phyloP scores from a whole-genome alignment of 1,284 basidiomycete genomes.

The Cutaneotrichosporon sp. region DNA sequence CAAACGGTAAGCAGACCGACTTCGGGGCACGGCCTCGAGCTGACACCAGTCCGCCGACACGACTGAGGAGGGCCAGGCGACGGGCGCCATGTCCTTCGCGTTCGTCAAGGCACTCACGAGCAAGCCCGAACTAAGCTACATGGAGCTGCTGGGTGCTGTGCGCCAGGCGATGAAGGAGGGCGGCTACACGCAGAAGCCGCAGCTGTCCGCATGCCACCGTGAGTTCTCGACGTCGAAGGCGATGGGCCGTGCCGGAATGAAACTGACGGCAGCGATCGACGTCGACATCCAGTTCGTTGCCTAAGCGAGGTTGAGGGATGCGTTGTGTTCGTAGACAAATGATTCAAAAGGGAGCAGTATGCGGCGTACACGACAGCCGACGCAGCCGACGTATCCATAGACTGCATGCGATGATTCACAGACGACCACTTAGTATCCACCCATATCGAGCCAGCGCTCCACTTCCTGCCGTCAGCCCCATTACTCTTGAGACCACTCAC shows the following conservation, averaged over 20 bases:
- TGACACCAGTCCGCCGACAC: constrained; percentile 62
- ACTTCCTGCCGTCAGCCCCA: constrained; percentile 33
- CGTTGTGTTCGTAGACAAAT: too few relatives aligned
- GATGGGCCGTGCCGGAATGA: too few relatives aligned
- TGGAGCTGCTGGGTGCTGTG: constrained; percentile 66
- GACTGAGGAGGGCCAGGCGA: constrained; percentile 69
- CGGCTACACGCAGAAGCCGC: constrained; percentile 83
- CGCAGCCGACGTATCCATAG: too few relatives aligned
- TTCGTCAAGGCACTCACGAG: constrained; percentile 62
- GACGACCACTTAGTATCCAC: constrained; percentile 44
- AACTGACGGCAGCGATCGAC: constrained; percentile 28
- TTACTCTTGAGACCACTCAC: constrained; percentile 19
- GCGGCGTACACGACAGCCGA: too few relatives aligned
- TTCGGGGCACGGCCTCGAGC: too few relatives aligned
- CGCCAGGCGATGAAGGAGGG: constrained; percentile 51
- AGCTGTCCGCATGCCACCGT: constrained; percentile 51
- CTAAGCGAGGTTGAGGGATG: constrained; percentile 9
- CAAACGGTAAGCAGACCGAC: constrained; percentile 69
- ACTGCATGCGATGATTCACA: too few relatives aligned
- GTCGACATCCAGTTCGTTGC: constrained; percentile 32
- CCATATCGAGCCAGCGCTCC: constrained; percentile 49
- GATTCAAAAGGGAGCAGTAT: not conserved
- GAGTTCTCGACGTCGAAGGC: not conserved
- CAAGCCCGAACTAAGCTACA: constrained; percentile 72
- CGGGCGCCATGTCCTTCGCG: constrained; percentile 82